Base-by-base conservation (phyloP, 805 yeast species). In the Kazachstania kunashirensis region DNA sequence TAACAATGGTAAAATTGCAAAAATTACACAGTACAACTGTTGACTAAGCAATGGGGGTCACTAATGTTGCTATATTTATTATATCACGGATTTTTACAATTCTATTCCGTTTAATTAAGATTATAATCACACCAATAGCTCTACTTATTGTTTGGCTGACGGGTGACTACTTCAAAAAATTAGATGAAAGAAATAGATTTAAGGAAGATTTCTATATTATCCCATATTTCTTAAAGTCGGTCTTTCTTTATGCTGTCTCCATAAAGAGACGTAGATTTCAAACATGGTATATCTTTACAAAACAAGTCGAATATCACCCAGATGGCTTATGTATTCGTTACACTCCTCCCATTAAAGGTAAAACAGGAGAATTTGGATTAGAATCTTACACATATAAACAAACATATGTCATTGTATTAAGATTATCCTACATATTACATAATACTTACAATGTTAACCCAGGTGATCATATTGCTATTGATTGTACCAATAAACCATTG, bases 401-500 rank as follows among this genome's bases (percentile, higher is more conserved):
- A 59, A 57, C 83, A 29, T 77, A 80, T 52, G 77, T 75, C 34
- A 69, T 76, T 48, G 71, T 83, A 5, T 66, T 83, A 43, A 62
- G 79, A 42, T 64, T 84, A 45, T 77, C 94, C 3, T 68, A 73
- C 46, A 70, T 84, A 31, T 64, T 89, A 46, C 71, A 65, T 32
- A 57, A 70, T 43, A 75, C 79, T 39, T 78, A 76, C 49, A 79
- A 79, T 2, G 73, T 88, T 25, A 62, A 74, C 14, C 61, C 75
- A 11, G 77, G 78, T 29, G 84, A 84, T 45, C 70, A 77, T 8
- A 74, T 89, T 31, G 94, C 83, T 0, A 50, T 89, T 30, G 79
- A 79, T 50, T 80, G 75, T 52, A 79, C 83, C 51, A 88, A 88
- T 59, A 84, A 81, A 53, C 95, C 95, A 2, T 63, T 85, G 43